Conservation (phyloP, 148 eudicot genomes). For the Fallopia convolvulus region DNA sequence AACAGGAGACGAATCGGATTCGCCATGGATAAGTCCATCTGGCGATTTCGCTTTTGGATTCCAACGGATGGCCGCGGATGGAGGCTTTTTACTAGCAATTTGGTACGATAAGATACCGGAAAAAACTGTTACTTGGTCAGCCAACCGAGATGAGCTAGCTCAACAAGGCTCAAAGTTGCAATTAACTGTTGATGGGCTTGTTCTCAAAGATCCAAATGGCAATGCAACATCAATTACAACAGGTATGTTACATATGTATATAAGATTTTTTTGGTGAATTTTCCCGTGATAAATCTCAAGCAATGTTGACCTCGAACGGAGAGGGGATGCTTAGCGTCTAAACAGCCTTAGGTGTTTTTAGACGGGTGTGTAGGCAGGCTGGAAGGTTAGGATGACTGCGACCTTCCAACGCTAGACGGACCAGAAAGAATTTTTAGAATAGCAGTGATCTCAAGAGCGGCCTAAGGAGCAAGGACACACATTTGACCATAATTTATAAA, state of each 20-base stretch:
- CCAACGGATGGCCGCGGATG: background rate
- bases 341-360: too few relatives aligned
- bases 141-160: constrained; percentile 11
- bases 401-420: too few relatives aligned
- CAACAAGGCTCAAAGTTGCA: constrained; percentile 12
- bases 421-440: too few relatives aligned
- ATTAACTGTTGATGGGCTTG: constrained; percentile 9
- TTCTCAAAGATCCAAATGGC: constrained; percentile 19
- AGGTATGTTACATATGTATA: background rate
- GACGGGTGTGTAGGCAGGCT: too few relatives aligned
- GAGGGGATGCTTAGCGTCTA: too few relatives aligned
- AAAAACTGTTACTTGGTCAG: constrained; percentile 23
- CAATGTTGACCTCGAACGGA: too few relatives aligned
- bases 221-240: background rate
- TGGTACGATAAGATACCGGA: constrained; percentile 22
- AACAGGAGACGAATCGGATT: background rate
- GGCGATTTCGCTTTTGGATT: constrained; percentile 19
- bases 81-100: constrained; percentile 15
- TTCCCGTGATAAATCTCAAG: background rate
- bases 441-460: too few relatives aligned
- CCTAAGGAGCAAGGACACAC: too few relatives aligned
- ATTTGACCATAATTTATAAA: too few relatives aligned
- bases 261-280: background rate
- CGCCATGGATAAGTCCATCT: constrained; percentile 2
- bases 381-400: too few relatives aligned